These are phyloP conservation scores for Coemansia biformis DNA, from an alignment of 192 early-diverging fungal genomes.

Conservation along the genomic window DNA sequence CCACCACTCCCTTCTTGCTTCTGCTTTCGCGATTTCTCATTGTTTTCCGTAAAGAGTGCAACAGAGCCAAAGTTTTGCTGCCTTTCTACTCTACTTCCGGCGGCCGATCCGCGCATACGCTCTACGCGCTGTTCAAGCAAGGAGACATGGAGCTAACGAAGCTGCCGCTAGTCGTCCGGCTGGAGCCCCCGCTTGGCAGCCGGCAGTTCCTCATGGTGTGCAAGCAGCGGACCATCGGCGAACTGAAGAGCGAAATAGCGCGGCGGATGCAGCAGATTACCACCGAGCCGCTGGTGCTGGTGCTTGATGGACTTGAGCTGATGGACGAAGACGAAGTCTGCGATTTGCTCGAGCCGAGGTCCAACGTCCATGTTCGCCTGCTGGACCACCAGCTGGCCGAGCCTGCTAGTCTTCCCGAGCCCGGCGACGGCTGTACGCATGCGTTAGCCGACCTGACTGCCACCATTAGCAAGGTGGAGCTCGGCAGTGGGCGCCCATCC, in stretches of 20 bases:
- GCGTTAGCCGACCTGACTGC: no score
- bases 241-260: conserved; percentile 31
- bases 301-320: conserved; percentile 23
- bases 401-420: no score
- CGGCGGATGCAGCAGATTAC: conserved; percentile 23
- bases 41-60: no score
- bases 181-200: conserved; percentile 24
- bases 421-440: no score
- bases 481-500: no score
- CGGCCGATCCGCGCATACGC: no score
- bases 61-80: no score
- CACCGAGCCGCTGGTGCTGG: conserved; percentile 13
- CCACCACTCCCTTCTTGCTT: conserved; percentile 1
- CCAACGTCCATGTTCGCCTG: not conserved
- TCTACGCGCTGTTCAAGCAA: no score
- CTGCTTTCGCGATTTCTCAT: no score
- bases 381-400: not conserved
- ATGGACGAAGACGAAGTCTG: conserved; percentile 39
- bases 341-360: conserved; percentile 8
- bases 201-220: conserved; percentile 33
- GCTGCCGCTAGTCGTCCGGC: conserved; percentile 14
- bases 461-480: conserved; percentile 6
- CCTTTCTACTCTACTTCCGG: no score
- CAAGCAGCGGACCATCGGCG: conserved; percentile 24
- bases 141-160: not conserved